Base-by-base conservation (phyloP, 1,139 yeast genomes). In the Candida gigantensis region DNA sequence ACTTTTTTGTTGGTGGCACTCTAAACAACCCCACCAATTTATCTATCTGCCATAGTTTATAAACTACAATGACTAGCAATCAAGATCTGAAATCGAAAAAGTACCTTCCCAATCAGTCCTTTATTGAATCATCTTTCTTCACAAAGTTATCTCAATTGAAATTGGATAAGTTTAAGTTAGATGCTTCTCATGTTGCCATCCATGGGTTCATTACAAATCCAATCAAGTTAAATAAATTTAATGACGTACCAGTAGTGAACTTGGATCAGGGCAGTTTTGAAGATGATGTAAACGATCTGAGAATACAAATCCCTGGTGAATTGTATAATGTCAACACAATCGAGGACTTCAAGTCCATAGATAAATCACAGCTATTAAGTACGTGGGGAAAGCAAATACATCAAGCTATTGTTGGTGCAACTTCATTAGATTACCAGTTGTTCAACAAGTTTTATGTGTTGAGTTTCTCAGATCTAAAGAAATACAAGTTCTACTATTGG, bases 401-500 rank as follows among this genome's bases (percentile, higher is more conserved):
- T 11, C 36, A 47, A 2, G 44, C 46, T 6, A 43, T 49, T 19
- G 35, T 37, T 12, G 30, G 35, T 6, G 41, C 42, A 6, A 39
- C 39, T 9, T 28, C 32, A 0, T 34, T 55, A 8, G 45, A 44
- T 12, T 43, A 40, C 30, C 26, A 37, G 11, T 36, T 37, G 4
- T 34, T 53, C 29, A 62, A 72, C 26, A 57, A 60, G 23, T 86
- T 89, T 50, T 69, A 69, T 21, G 53, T 90, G 1, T 65, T 90
- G 27, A 71, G 89, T 28, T 92, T 80, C 61, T 84, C 95, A 3
- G 98, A 94, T 57, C 72, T 92, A 55, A 92, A 92, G 59, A 87
- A 85, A 60, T 89, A 85, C 64, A 81, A 77, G 50, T 92, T 85
- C 54, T 84, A 77, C 51, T 90, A 90, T 59, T 92, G 98, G 98